Evolutionary conservation across 345 rosid genomes (phyloP).

Genomic region (Clarkia xantiana): DNA sequence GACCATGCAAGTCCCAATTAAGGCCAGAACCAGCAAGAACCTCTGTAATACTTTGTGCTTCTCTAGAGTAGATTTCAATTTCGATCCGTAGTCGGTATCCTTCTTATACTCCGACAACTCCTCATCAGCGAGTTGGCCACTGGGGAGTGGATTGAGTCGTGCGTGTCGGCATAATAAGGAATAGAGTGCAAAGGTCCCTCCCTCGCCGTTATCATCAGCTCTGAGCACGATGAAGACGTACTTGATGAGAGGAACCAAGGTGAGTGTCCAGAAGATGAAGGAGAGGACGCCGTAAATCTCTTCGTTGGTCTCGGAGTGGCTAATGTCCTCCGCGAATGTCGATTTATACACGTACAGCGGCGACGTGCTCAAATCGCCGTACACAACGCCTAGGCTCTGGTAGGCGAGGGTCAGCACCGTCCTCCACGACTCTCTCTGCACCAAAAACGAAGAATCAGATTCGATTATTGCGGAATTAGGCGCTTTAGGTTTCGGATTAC

Average conservation of each 20-base stretch:
- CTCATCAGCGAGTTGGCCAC: conserved; percentile 3
- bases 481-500: neutral
- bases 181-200: conserved; percentile 9
- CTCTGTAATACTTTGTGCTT: conserved; percentile 1
- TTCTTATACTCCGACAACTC: conserved; percentile 7
- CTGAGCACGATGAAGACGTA: conserved; percentile 5
- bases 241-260: conserved; percentile 6
- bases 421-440: conserved; percentile 7
- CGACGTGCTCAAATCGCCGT: conserved; percentile 7
- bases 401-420: conserved; percentile 5
- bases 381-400: conserved; percentile 8
- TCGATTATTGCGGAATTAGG: neutral
- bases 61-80: conserved; percentile 1
- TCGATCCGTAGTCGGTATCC: conserved; percentile 3
- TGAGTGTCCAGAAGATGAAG: conserved; percentile 4
- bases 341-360: conserved; percentile 8
- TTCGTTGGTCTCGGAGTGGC: conserved; percentile 1
- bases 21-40: conserved; percentile 7
- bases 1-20: conserved; percentile 10
- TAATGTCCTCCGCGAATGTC: conserved; percentile 4
- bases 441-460: conserved; percentile 1
- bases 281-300: conserved; percentile 6
- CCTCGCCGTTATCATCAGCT: conserved; percentile 10
- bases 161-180: conserved; percentile 1
- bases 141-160: conserved; percentile 2